Base-by-base conservation (phyloP, 345 rosid genomes). In the Sonneratia caseolaris region DNA sequence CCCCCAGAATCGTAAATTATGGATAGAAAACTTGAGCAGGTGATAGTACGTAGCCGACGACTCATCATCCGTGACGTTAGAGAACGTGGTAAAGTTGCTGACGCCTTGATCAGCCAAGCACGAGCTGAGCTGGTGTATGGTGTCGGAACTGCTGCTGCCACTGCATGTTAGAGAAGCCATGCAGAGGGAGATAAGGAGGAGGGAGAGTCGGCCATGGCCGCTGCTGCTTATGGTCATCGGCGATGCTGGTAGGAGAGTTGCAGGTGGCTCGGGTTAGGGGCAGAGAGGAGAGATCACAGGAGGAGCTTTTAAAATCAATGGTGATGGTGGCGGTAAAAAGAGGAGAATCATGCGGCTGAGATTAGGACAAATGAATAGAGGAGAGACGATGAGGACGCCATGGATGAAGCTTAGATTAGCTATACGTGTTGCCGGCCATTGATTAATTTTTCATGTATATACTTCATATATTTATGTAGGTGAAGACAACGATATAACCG, bases 1-100 rank as follows among this genome's bases (percentile, higher is more conserved):
- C 6, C 76, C 80, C 2, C 74, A 55, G 64, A 84, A 86, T 22
- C 87, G 78, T 21, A 81, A 86, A 21, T 88, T 88, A 65, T 77
- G 81, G 64, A 83, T 71, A 19, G 85, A 84, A 69, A 80, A 85
- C 11, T 80, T 62, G 22, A 88, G 88, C n/a, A 88, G 68, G 14
- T 66, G 55, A 45, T 74, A 82, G 76, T 81, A 83, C 68, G 27
- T 5, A 15, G 74, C 38, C 10, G 81, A 68, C 27, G 81, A 69
- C 9, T 75, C 70, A 37, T 73, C 53, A 59, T 36, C 64, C 36
- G 71, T 47, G 8, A 45, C 38, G 68, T 22, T 70, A 22, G 86
- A 83, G 66, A 79, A 78, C 1, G 68, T 72, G 68, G 89, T 81
- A 73, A 86, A 86, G 79, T 88, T 86, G 51, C 56, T 76, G 47